Evolutionary conservation across 306 rosid genomes (phyloP).

Genomic region (Dryas drummondii): DNA sequence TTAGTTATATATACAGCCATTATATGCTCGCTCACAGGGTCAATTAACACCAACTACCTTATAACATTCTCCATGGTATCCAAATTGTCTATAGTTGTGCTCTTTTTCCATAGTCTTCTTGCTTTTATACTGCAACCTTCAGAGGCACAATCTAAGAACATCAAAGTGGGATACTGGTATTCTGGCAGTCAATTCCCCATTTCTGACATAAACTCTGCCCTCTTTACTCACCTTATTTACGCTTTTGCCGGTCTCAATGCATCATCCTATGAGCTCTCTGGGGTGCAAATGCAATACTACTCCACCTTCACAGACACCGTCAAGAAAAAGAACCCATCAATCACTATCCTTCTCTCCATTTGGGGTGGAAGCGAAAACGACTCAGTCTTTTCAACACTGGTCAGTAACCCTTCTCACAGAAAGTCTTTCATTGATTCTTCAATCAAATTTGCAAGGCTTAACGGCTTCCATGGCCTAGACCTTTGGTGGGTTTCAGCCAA

Average conservation of each 20-base stretch:
- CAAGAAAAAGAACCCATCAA: slow-evolving; percentile 41
- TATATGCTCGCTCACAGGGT: too few species aligned
- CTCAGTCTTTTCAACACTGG: slow-evolving; percentile 25
- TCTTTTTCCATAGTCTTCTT: slow-evolving; percentile 2
- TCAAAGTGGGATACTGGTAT: slow-evolving; percentile 21
- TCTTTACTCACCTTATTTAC: slow-evolving; percentile 39
- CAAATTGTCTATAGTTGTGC: background rate
- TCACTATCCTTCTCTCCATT: slow-evolving; percentile 44
- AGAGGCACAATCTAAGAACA: slow-evolving; percentile 31
- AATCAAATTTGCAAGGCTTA: slow-evolving; percentile 27
- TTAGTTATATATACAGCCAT: too few species aligned
- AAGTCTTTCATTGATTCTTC: slow-evolving; percentile 52
- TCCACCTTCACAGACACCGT: slow-evolving; percentile 36
- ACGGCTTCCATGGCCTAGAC: slow-evolving; percentile 54
- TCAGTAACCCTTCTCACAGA: slow-evolving; percentile 29
- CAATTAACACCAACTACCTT: too few species aligned
- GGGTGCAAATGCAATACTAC: slow-evolving; percentile 20
- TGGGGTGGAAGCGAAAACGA: slow-evolving; percentile 22
- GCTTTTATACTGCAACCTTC: background rate
- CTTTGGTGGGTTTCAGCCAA: slow-evolving; percentile 32
- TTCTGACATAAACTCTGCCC: slow-evolving; percentile 32
- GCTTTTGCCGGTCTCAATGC: slow-evolving; percentile 30
- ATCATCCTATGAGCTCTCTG: slow-evolving; percentile 33
- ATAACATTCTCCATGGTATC: background rate
- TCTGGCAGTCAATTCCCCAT: background rate